Evolutionary conservation across 2,329 filamentous ascomycete genomes (phyloP), one percentile per base, ranked within the genome.

Genomic region (Cercospora canescens): DNA sequence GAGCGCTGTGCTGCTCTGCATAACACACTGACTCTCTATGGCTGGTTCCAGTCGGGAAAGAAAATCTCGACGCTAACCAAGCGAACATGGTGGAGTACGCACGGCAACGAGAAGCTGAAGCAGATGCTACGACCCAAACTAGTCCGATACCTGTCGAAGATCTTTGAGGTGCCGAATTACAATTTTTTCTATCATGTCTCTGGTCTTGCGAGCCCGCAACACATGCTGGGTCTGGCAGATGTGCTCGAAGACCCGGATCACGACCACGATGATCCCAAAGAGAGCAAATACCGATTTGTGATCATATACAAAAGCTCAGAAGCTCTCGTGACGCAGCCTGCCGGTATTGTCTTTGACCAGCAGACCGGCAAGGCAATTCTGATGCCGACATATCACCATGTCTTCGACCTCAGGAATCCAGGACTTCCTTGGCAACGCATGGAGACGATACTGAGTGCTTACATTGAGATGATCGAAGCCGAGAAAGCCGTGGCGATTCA

Each of bases 331-430:
- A 73, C 66, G 16, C 71, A 76, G 60, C 72, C 74, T 9, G 74
- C 73, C 8, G 75, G 75, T 6, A 70, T 77, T 30, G 72, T 77
- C 59, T 75, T 69, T 35, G 75, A 77, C 55, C 75, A 77, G 60
- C 67, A 73, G 58, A 73, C 70, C 2, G 65, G 74, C 24, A 67
- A 65, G 35, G 75, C 75, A 18, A 69, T 77, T 9, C 66, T 76
- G 60, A 77, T 77, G 75, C 75, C 75, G 9, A 76, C 75, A 4
- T 76, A 76, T 54, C 68, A 76, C 59, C 75, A 77, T 66, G 58
- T 77, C 6, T 76, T 75, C 60, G 70, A 76, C 56, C 59, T 77
- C 14, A 73, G 64, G n/a, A 70, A 73, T 60, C 35, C 65, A 8
- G 69, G 72, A n/a, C 64, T 77, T 14, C 75, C 74, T 1, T 77